A percentile compares a stretch with the other conserved stretches of the same genome.
Evolutionary conservation across 208 protist genomes (phyloP).

Genomic region (Phytomonas francai): DNA sequence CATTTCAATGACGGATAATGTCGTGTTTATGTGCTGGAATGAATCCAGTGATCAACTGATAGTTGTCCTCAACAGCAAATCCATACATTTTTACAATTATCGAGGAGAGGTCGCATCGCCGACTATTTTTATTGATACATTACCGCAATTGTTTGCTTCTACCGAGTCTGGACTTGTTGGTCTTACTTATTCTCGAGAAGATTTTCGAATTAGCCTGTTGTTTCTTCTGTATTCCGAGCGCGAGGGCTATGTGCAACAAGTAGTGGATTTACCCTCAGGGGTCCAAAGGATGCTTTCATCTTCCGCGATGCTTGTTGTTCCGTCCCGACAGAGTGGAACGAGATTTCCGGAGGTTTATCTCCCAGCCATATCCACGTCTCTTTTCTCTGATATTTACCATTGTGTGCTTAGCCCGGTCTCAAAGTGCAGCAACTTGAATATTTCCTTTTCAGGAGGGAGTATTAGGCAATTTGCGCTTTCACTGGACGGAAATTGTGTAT

Average conservation of each 20-base stretch:
- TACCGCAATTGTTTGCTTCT: constrained; percentile 21
- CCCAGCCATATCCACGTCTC: constrained; percentile 13
- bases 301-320: constrained; percentile 17
- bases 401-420: constrained; percentile 14
- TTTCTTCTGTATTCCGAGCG: constrained; percentile 11
- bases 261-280: constrained; percentile 18
- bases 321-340: constrained; percentile 18
- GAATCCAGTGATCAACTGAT: constrained; percentile 49
- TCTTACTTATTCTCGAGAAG: constrained; percentile 13
- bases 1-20: constrained; percentile 29
- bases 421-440: constrained; percentile 20
- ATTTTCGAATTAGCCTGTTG: constrained; percentile 4
- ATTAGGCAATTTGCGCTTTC: constrained; percentile 50
- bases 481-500: constrained; percentile 27
- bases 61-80: constrained; percentile 38
- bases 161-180: constrained; percentile 48
- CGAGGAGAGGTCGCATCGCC: constrained; percentile 20
- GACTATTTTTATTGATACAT: constrained; percentile 21
- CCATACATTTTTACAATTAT: constrained; percentile 53
- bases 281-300: constrained; percentile 8
- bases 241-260: constrained; percentile 12
- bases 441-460: constrained; percentile 51
- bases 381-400: constrained; percentile 21
- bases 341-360: constrained; percentile 23
- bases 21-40: constrained; percentile 70